Base-by-base conservation (phyloP, 2,329 filamentous ascomycete species). In the Pseudogymnoascus verrucosus region DNA sequence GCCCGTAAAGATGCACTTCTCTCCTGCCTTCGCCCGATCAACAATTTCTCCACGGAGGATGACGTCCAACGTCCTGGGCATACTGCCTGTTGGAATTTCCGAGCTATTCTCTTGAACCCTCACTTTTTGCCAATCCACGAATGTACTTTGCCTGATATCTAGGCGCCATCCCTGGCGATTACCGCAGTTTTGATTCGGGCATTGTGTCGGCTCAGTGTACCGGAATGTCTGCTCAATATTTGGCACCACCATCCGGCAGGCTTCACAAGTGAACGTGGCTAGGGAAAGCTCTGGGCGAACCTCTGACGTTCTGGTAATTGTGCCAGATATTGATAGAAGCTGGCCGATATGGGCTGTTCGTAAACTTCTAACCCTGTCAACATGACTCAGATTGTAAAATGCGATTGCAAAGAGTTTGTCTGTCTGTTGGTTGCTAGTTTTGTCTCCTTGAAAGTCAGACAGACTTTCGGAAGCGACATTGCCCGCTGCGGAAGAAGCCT, bases 81-180 rank as follows among this genome's bases (percentile, higher is more conserved):
- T 99, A 78, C 93, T 97, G 63, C 95, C 95, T 0, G 95, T 99
- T 0, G 95, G 95, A 39, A 99, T 99, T 74, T 99, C 95, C 3
- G 93, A 93, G 69, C 92, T 96, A 78, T 98, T 99, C 76, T 99
- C 95, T 77, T 99, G 95, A 66, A 98, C 91, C 67, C 96, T 90
- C 23, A 98, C 92, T 75, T 98, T 98, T 74, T 99, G 95, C 95
- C 95, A 99, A 78, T 99, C 95, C 66, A 99, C 90, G 74, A 99
- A 99, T 0, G 93, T 98, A 75, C 93, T 97, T 75, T 96, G 93
- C 47, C 91, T 84, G 71, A 99, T 97, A 71, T 99, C 93, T n/a
- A 99, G 79, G 68, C 92, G 87, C 95, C 95, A 99, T n/a, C 90
- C 91, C 64, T 88, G 80, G 26, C 95, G 88, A 78, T 99, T 99